phyloP scores from a whole-genome alignment of 2,329 filamentous ascomycete species.

The Mycosphaerella arachidis region DNA sequence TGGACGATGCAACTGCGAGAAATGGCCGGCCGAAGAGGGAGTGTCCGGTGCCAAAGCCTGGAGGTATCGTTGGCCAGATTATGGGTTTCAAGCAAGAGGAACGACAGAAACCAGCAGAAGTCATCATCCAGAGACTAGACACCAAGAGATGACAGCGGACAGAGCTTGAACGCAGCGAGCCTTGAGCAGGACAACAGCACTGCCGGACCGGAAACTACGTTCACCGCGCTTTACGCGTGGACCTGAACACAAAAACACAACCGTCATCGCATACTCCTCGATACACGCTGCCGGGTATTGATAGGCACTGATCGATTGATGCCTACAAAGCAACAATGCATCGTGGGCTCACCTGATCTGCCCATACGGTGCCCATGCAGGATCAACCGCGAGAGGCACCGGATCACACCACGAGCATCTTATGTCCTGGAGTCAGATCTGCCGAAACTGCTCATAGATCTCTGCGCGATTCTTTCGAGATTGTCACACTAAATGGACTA shows the following conservation, averaged over 20 bases:
- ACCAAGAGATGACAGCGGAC: conserved; percentile 7
- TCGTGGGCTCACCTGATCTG: too few relatives aligned
- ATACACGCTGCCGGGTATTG: too few relatives aligned
- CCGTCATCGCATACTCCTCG: too few relatives aligned
- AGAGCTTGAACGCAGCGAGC: background rate
- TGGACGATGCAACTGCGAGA: background rate
- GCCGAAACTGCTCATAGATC: too few relatives aligned
- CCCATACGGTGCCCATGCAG: too few relatives aligned
- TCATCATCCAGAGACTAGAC: conserved; percentile 26
- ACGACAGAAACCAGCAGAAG: conserved; percentile 20
- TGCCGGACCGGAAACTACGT: background rate
- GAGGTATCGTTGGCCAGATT: conserved; percentile 69
- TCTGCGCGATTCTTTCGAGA: too few relatives aligned
- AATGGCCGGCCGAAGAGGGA: conserved; percentile 53
- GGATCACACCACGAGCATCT: too few relatives aligned
- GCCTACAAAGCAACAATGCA: too few relatives aligned
- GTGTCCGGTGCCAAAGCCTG: conserved; percentile 89
- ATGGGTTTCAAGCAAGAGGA: conserved; percentile 59
- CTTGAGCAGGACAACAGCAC: conserved; percentile 2
- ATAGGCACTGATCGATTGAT: too few relatives aligned
- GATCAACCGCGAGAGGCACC: too few relatives aligned
- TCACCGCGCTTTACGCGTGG: background rate
- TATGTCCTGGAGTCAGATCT: too few relatives aligned
- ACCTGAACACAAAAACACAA: background rate
- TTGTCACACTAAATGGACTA: too few relatives aligned